These are phyloP conservation scores for Coleophoma crateriformis DNA, from an alignment of 2,329 filamentous ascomycete species.

Conservation along the genomic window DNA sequence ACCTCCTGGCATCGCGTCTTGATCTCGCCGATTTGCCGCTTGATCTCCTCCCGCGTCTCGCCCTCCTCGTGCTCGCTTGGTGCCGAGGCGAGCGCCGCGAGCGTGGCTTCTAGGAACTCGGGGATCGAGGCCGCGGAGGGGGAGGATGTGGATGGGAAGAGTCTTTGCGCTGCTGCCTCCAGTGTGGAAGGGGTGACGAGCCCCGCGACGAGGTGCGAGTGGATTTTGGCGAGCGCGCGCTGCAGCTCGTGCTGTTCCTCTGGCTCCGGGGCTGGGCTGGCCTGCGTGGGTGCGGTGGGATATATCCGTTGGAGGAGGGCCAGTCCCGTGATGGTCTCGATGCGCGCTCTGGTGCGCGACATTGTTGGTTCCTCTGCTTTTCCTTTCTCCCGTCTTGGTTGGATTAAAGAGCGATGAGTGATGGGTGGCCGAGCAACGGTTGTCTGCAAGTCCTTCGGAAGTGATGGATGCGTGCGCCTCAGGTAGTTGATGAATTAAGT, in stretches of 20 bases:
- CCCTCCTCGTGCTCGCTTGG: constrained; percentile 4
- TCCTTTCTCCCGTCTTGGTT: constrained; percentile 7
- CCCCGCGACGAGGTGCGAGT: neutral
- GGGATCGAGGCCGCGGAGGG: neutral
- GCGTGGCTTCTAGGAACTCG: neutral
- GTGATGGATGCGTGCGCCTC: too few relatives aligned
- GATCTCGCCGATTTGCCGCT: neutral
- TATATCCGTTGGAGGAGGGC: neutral
- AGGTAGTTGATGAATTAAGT: too few relatives aligned
- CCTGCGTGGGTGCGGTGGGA: neutral
- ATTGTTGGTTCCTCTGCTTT: constrained; percentile 2
- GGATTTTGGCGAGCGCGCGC: neutral
- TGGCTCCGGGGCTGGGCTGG: neutral
- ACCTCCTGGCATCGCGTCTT: neutral
- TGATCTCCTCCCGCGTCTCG: constrained; percentile 2
- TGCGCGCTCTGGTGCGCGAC: neutral
- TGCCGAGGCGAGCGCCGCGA: neutral
- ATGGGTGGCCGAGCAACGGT: too few relatives aligned
- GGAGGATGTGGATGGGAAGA: neutral
- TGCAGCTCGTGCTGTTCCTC: neutral
- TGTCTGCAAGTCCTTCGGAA: too few relatives aligned
- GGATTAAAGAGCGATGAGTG: neutral
- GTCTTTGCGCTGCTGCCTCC: neutral
- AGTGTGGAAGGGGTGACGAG: neutral
- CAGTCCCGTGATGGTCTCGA: neutral